Conservation (phyloP, 176 grass and related monocot species). For the Aegilops bicornis region DNA sequence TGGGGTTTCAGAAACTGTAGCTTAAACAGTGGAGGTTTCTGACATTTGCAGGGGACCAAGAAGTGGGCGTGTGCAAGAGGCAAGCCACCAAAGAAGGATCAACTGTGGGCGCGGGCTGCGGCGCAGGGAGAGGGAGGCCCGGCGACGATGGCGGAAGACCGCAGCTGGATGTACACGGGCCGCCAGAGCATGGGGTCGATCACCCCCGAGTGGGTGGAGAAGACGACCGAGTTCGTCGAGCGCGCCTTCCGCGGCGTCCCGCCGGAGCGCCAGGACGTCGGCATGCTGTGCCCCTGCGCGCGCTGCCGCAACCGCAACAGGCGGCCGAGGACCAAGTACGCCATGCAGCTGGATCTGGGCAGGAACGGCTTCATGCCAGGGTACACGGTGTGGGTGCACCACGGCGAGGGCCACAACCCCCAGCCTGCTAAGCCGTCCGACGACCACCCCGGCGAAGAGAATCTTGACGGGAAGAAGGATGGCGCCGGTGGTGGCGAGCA, state of each 20-base stretch:
- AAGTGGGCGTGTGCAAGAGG: too few species aligned
- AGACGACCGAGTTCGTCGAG: not conserved
- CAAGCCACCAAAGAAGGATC: too few species aligned
- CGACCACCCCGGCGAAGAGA: not conserved
- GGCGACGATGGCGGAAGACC: not conserved
- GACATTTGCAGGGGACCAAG: too few species aligned
- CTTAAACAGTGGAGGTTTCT: too few species aligned
- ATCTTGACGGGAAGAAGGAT: not conserved
- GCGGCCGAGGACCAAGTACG: not conserved
- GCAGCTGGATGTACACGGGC: slow-evolving; percentile 13
- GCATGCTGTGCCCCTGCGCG: not conserved
- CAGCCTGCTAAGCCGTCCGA: not conserved
- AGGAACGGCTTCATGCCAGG: not conserved
- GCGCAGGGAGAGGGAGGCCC: not conserved
- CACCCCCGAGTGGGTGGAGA: not conserved
- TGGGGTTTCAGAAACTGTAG: too few species aligned
- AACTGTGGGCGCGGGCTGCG: too few species aligned
- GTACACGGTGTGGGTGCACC: not conserved
- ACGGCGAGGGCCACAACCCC: not conserved
- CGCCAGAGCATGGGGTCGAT: not conserved
- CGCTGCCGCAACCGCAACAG: not conserved
- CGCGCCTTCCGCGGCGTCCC: not conserved
- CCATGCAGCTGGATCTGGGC: not conserved
- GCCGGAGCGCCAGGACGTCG: not conserved
- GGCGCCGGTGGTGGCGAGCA: not conserved